Conservation (phyloP, 2,329 filamentous ascomycete genomes). For the Pyricularia sp. region DNA sequence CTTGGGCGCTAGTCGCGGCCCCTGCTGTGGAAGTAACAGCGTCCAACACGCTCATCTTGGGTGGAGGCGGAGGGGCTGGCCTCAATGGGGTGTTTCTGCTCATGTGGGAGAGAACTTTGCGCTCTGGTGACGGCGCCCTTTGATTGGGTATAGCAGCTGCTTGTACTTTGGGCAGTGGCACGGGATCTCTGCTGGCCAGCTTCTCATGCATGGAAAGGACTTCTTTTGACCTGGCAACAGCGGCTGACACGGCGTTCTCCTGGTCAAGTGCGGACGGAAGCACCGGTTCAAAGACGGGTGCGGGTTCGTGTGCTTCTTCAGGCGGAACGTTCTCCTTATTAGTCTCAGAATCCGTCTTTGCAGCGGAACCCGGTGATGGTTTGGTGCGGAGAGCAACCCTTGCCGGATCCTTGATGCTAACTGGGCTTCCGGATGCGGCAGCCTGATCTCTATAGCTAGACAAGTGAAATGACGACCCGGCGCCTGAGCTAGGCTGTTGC, state of each 20-base stretch:
- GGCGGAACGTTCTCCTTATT: conserved; percentile 15
- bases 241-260: conserved; percentile 51
- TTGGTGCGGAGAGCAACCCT: conserved; percentile 29
- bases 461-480: conserved; percentile 32
- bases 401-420: conserved; percentile 36
- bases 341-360: conserved; percentile 17
- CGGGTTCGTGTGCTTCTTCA: not conserved
- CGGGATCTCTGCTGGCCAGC: not conserved
- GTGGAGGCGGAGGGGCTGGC: conserved; percentile 70
- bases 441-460: conserved; percentile 34
- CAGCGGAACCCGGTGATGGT: conserved; percentile 16
- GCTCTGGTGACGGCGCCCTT: conserved; percentile 38
- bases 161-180: not conserved
- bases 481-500: conserved; percentile 26
- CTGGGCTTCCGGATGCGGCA: conserved; percentile 47
- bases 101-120: conserved; percentile 44
- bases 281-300: conserved; percentile 34
- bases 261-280: conserved; percentile 63
- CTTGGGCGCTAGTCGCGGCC: conserved; percentile 64
- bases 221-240: not conserved
- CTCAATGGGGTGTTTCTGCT: conserved; percentile 65
- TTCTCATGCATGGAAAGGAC: conserved; percentile 10
- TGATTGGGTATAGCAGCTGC: not conserved
- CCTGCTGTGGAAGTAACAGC: conserved; percentile 79
- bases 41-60: conserved; percentile 95